A percentile compares a stretch with the other conserved stretches of the same genome.
phyloP scores from a whole-genome alignment of 768 basidiomycete species.

The Cyclocybe cylindracea region DNA sequence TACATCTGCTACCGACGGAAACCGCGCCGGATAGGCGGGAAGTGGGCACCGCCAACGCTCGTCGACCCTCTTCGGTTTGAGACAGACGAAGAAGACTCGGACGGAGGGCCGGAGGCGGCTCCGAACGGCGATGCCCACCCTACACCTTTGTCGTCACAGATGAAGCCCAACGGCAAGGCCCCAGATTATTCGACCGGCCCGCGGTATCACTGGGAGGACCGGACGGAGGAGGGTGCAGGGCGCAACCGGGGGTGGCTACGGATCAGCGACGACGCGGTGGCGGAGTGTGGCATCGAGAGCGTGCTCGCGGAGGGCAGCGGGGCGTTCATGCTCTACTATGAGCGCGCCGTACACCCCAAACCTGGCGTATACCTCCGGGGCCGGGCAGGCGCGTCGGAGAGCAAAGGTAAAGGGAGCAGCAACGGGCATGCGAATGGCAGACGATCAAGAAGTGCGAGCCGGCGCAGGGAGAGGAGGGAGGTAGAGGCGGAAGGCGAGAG shows the following conservation, averaged over 20 bases:
- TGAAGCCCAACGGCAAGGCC: neutral
- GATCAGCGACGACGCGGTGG: slow-evolving; percentile 83
- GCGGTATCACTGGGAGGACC: slow-evolving; percentile 57
- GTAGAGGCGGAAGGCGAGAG: slow-evolving; percentile 11
- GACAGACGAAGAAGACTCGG: slow-evolving; percentile 20
- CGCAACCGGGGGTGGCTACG: slow-evolving; percentile 81
- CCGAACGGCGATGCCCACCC: neutral
- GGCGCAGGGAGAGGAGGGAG: slow-evolving; percentile 6
- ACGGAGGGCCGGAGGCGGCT: slow-evolving; percentile 14
- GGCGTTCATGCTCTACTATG: slow-evolving; percentile 97
- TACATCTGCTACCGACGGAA: slow-evolving; percentile 91
- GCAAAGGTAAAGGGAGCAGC: neutral
- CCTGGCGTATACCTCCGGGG: slow-evolving; percentile 23
- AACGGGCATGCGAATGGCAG: slow-evolving; percentile 6
- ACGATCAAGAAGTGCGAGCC: slow-evolving; percentile 6
- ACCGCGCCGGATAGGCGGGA: slow-evolving; percentile 54
- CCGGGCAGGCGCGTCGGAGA: neutral
- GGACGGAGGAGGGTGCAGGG: slow-evolving; percentile 36
- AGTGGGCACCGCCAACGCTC: slow-evolving; percentile 36
- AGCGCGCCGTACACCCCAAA: slow-evolving; percentile 48
- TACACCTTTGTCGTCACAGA: neutral
- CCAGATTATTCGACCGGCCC: slow-evolving; percentile 10
- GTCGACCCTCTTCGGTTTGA: slow-evolving; percentile 28
- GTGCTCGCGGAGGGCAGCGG: slow-evolving; percentile 71
- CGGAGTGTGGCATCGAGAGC: slow-evolving; percentile 71